Conservation (phyloP, 2,329 filamentous ascomycete species). For the Colletotrichum agaves region DNA sequence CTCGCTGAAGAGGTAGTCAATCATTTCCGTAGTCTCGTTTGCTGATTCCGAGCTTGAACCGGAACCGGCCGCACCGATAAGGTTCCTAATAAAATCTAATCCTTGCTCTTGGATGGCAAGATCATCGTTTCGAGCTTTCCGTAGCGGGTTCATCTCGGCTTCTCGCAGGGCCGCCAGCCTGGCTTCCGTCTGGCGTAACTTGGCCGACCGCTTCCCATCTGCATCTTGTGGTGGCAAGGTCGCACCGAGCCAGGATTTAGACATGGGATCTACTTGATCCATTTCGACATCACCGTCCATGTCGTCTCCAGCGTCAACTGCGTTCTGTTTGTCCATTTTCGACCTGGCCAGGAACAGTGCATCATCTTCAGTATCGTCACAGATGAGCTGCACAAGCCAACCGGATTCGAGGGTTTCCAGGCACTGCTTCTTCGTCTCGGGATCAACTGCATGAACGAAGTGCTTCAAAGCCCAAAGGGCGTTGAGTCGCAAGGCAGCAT, state of each 20-base stretch:
- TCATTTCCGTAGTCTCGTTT: slow-evolving; percentile 74
- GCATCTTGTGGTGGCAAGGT: slow-evolving; percentile 35
- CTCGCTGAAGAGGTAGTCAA: slow-evolving; percentile 82
- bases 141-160: slow-evolving; percentile 73
- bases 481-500: slow-evolving; percentile 82
- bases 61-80: slow-evolving; percentile 73
- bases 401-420: slow-evolving; percentile 80
- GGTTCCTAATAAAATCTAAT: slow-evolving; percentile 88
- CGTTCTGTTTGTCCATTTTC: slow-evolving; percentile 43
- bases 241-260: slow-evolving; percentile 38
- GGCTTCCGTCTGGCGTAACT: slow-evolving; percentile 61
- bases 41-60: slow-evolving; percentile 61
- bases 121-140: slow-evolving; percentile 79
- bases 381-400: slow-evolving; percentile 85
- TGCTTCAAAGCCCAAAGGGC: slow-evolving; percentile 96
- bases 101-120: slow-evolving; percentile 90
- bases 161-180: slow-evolving; percentile 67
- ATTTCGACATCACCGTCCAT: slow-evolving; percentile 69
- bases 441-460: slow-evolving; percentile 77
- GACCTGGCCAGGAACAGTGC: slow-evolving; percentile 54
- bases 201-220: slow-evolving; percentile 47
- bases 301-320: slow-evolving; percentile 48
- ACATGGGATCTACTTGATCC: slow-evolving; percentile 58
- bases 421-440: slow-evolving; percentile 79
- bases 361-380: slow-evolving; percentile 67